Evolutionary conservation across 208 protist species (phyloP).

Genomic region (Leptomonas seymouri): DNA sequence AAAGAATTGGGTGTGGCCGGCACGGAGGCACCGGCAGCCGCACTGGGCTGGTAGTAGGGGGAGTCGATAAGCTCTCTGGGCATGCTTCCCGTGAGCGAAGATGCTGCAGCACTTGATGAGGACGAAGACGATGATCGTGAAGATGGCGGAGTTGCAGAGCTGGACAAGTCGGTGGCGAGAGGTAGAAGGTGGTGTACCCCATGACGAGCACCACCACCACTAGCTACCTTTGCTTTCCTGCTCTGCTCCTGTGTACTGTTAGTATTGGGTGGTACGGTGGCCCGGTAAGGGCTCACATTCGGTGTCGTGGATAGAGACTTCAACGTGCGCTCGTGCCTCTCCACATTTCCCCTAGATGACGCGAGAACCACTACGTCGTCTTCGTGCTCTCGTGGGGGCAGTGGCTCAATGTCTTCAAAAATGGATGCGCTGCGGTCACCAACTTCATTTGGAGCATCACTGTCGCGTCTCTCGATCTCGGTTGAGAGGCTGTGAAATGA

Average conservation of each 20-base stretch:
- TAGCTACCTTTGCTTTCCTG: too few relatives aligned
- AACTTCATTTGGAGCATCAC: too few relatives aligned
- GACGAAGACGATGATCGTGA: slow-evolving; percentile 4
- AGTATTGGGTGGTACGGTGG: background rate
- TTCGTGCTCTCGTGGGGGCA: background rate
- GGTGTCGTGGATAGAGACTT: background rate
- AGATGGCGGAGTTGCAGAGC: background rate
- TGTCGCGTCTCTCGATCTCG: too few relatives aligned
- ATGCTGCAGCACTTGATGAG: background rate
- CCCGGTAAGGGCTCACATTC: background rate
- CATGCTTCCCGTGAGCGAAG: background rate
- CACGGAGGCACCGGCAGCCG: slow-evolving; percentile 1
- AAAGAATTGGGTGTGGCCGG: slow-evolving; percentile 18
- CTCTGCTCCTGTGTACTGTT: background rate
- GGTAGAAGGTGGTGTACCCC: background rate
- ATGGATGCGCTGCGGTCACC: background rate
- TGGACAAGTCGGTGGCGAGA: background rate
- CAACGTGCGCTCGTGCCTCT: background rate
- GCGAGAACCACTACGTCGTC: background rate
- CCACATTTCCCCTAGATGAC: background rate
- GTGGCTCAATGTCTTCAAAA: slow-evolving; percentile 7
- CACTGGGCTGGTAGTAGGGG: background rate
- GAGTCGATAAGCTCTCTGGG: slow-evolving; percentile 1
- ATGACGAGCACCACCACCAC: background rate
- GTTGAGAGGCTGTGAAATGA: background rate